Evolutionary conservation across 2,329 filamentous ascomycete genomes (phyloP).

Genomic region (Juglanconis juglandina): DNA sequence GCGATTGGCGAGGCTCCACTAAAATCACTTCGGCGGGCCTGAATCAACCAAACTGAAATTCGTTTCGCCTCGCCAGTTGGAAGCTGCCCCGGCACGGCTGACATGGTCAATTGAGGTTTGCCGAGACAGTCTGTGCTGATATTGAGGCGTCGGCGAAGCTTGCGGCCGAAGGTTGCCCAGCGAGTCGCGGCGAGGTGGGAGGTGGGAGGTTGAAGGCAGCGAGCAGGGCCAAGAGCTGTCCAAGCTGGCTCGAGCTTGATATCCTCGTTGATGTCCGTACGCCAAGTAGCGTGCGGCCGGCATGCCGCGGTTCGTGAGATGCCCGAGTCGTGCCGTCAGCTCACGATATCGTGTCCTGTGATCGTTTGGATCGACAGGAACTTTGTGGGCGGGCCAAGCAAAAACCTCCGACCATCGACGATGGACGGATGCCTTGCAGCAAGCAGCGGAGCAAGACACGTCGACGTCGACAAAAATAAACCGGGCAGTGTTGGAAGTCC

Average conservation of each 20-base stretch:
- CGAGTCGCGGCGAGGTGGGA: too few species aligned
- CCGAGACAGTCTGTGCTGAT: conserved; percentile 10
- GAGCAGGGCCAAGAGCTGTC: too few species aligned
- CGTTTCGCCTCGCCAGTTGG: conserved; percentile 8
- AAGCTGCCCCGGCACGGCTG: conserved; percentile 1
- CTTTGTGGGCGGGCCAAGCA: neutral
- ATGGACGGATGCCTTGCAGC: neutral
- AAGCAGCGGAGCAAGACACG: neutral
- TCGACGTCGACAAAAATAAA: neutral
- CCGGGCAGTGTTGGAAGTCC: neutral
- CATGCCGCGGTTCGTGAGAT: neutral
- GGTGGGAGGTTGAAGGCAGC: too few species aligned
- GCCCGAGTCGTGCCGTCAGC: neutral
- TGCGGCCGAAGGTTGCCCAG: too few species aligned
- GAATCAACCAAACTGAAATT: conserved; percentile 6
- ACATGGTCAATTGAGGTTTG: conserved; percentile 8
- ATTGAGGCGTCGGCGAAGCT: conserved; percentile 1
- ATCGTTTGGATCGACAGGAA: neutral
- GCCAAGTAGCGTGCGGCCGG: neutral
- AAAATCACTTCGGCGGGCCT: conserved; percentile 1
- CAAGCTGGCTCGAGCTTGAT: too few species aligned
- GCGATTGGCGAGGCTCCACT: conserved; percentile 10
- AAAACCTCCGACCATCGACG: neutral
- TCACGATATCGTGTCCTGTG: neutral
- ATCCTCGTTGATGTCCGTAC: too few species aligned